Base-by-base conservation (phyloP, 768 basidiomycete genomes). In the Mycena polygramma region DNA sequence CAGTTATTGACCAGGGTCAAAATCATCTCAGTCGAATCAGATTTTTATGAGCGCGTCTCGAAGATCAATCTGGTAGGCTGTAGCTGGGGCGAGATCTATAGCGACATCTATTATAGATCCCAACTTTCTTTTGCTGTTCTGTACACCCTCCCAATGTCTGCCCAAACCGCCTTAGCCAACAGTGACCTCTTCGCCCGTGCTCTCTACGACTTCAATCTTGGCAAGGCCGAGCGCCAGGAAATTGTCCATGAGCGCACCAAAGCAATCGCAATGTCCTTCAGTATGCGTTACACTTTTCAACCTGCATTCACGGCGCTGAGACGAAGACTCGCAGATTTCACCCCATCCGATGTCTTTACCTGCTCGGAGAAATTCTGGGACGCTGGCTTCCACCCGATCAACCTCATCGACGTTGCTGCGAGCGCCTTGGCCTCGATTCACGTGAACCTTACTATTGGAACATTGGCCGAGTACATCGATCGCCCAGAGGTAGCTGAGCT, bases 381-480 rank as follows among this genome's bases (percentile, higher is more conserved):
- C 26, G 49, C 81, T 24, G 78, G 80, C 59, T 74, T 68, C 9
- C 77, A 82, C 57, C 78, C 78, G 6, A 79, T 81, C 15, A 61
- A 64, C 14, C 26, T 59, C 7, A 37, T 79, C n/a, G 83, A 83
- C 70, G 79, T 77, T 13, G 81, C 76, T 2, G 76, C 79, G 2
- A 71, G 69, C 4, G 79, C 80, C 0, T 69, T 83, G 17, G 74
- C 79, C 45, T 79, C 81, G 2, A 78, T 83, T 15, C 83, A 83
- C 48, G 76, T 79, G 57, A 83, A 83, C 45, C 75, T 83, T 20
- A 75, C 71, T 19, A 76, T 74, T n/a, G 83, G 83, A 8, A 83
- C 83, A 0, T 58, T 83, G 22, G 75, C 75, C 19, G 73, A 62
- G 6, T 79, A 74, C 45, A 73, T 72, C 17, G 52, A 66, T 22